Percentiles rank a stretch among this genome's conserved stretches.
Evolutionary conservation across 2,329 filamentous ascomycete genomes (phyloP).

Genomic region (Penicillium sp.): DNA sequence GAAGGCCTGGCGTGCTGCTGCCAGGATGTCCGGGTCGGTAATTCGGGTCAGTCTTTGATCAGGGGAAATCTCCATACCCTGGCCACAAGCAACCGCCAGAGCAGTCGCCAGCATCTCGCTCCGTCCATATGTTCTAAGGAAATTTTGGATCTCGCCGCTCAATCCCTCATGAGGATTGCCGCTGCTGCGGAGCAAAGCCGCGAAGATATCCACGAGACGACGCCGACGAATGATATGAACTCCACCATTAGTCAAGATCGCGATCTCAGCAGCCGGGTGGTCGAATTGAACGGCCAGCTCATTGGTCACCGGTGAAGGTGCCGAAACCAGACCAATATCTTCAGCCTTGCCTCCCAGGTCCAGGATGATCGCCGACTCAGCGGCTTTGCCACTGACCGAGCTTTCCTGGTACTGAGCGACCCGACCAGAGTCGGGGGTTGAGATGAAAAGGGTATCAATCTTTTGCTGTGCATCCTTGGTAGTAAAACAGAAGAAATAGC

Average conservation of each 20-base stretch:
- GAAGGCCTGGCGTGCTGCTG: constrained; percentile 73
- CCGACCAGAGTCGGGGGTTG: constrained; percentile 83
- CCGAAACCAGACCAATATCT: constrained; percentile 74
- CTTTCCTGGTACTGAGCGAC: constrained; percentile 61
- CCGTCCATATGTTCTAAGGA: constrained; percentile 82
- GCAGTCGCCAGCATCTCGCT: constrained; percentile 88
- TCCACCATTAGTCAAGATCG: constrained; percentile 86
- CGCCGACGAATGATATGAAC: constrained; percentile 82
- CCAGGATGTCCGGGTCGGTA: constrained; percentile 80
- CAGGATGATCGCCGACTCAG: constrained; percentile 79
- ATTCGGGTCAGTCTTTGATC: constrained; percentile 69
- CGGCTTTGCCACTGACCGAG: constrained; percentile 61
- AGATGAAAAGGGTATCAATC: constrained; percentile 73
- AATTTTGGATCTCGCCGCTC: constrained; percentile 77
- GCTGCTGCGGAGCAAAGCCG: constrained; percentile 71
- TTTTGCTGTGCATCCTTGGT: constrained; percentile 60
- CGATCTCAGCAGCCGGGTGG: constrained; percentile 75
- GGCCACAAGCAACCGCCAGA: constrained; percentile 89
- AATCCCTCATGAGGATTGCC: constrained; percentile 71
- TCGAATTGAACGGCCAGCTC: constrained; percentile 97
- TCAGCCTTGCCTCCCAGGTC: constrained; percentile 72
- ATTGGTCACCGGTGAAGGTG: constrained; percentile 69
- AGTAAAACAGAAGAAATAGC: constrained; percentile 87
- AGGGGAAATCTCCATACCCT: constrained; percentile 75
- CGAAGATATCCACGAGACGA: constrained; percentile 88